Base-by-base conservation (phyloP, 345 rosid genomes). In the Psidium guajava region DNA sequence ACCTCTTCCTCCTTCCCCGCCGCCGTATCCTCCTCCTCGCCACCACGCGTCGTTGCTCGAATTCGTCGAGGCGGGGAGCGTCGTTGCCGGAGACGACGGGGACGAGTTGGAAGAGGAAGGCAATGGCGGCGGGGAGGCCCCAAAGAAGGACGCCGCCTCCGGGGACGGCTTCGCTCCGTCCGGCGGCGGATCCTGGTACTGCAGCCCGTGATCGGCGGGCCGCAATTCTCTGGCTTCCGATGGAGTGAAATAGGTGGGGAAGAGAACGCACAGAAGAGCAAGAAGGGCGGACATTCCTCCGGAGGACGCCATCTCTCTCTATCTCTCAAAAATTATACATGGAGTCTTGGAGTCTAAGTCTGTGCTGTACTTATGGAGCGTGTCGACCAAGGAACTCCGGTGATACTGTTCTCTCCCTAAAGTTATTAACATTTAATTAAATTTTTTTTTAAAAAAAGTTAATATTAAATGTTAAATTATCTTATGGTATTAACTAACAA, bases 161-260 rank as follows among this genome's bases (percentile, higher is more conserved):
- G 82, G 57, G 51, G 86, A 80, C 18, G 86, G 86, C 27, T 69
- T 58, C 59, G 86, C 69, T 7, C 84, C 82, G 18, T 50, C 49
- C 11, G 50, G 49, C 18, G 83, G 58, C 32, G 86, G 86, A 27
- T 80, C 81, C 84, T 87, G 88, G 86, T 56, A 87, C 73, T 49
- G 74, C 49, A 87, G 84, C 73, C 88, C 88, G 80, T 87, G 88
- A 74, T 87, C 88, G 77, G 88, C 82, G 6, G 86, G 88, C 5
- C 88, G 88, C 77, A 84, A 74, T 14, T 82, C 88, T 49, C 88
- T 32, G 47, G 83, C 75, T n/a, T 64, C 57, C 12, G 73, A 44
- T 83, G 11, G 86, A 0, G 57, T 28, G 18, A 85, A 20, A 50
- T 24, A 20, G 40, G 73, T 51, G 83, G 83, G 21, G 61, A 86